Base-by-base conservation (phyloP, 257 asterid genomes). In the Solanum etuberosum region DNA sequence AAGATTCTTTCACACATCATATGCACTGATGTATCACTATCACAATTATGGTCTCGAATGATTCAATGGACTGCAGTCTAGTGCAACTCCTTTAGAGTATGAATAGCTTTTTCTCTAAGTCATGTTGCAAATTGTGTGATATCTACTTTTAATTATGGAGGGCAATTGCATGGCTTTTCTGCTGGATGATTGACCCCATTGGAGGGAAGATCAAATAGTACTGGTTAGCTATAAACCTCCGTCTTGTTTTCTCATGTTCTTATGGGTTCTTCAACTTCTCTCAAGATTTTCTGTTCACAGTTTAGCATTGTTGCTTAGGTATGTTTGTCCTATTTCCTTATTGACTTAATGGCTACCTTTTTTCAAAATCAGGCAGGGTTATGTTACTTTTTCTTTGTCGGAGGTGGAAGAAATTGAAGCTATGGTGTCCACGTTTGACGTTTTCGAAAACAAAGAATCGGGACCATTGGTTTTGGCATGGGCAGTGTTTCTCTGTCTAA, bases 381-480 rank as follows among this genome's bases (percentile, higher is more conserved):
- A 93, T 84, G 86, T 91, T 84, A 88, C 92, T 86, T 96, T 97
- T 90, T 93, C 99, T 43, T 92, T 93, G 91, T 89, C 84, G 88
- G 99, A 97, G 90, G 85, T 97, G 85, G 95, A 88, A 88, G 96
- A 95, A 85, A 94, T 97, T 89, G 99, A 97, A 89, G 86, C 89
- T 74, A 88, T 90, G 61, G 76, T 97, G 57, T 93, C 98, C 80
- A 88, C 88, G 82, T 88, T 96, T 73, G 91, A 91, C 91, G 90
- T 90, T 77, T 90, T 93, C 77, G 94, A 94, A 87, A 92, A 91
- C 72, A 95, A 91, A 90, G 99, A 95, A 92, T 92, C 92, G 13
- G 99, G 99, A 35, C 99, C 96, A 42, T 88, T 97, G 90, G 90
- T 95, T 89, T 98, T 95, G 71, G 94, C 99, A 77, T 97, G 99